Conservation (phyloP, 176 grass and related monocot species). For the Rhynchospora breviuscula region DNA sequence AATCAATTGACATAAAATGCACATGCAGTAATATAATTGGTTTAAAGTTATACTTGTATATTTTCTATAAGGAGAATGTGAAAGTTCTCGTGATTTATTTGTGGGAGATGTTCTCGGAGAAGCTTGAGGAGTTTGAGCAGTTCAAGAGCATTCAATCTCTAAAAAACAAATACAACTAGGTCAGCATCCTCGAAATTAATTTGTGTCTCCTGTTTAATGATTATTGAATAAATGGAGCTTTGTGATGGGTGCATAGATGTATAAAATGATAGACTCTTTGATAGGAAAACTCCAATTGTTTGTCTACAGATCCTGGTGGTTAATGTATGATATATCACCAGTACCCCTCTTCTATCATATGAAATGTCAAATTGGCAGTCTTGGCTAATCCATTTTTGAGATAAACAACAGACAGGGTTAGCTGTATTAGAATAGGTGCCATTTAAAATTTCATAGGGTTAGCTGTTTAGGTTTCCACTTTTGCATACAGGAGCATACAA, state of each 20-base stretch:
- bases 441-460: not conserved
- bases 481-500: constrained; percentile 5
- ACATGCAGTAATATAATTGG: no score
- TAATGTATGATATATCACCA: not conserved
- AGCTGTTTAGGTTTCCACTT: not conserved
- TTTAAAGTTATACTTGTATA: no score
- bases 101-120: constrained; percentile 47
- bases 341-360: no score
- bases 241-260: not conserved
- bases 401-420: not conserved
- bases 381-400: not conserved
- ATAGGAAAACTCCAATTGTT: not conserved
- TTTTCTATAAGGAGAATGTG: no score
- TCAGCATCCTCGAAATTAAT: constrained; percentile 25
- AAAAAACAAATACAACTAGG: constrained; percentile 67
- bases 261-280: not conserved
- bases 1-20: not conserved
- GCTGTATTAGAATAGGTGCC: not conserved
- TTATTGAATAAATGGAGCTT: not conserved
- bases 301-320: not conserved
- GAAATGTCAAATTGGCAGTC: not conserved
- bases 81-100: constrained; percentile 48
- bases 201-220: not conserved
- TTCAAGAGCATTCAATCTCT: constrained; percentile 50
- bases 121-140: constrained; percentile 53